Percentiles rank a stretch among this genome's conserved stretches.
Conservation (phyloP, 2,329 filamentous ascomycete genomes). For the Talaromyces sp. region DNA sequence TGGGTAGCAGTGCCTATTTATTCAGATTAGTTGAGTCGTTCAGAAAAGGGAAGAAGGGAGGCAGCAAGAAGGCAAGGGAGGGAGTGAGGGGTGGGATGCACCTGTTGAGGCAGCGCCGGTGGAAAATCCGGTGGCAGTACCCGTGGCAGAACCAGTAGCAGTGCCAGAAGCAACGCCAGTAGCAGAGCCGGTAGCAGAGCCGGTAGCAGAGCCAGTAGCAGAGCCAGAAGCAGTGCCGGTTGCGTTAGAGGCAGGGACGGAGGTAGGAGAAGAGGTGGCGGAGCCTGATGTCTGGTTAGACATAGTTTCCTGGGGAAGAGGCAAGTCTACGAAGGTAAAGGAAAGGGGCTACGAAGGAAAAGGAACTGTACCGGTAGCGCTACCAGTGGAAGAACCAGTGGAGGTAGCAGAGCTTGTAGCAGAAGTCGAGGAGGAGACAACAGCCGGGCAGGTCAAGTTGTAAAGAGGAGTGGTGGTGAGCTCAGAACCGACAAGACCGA, state of each 20-base stretch:
- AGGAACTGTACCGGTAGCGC: slow-evolving; percentile 25
- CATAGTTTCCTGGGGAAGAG: not conserved
- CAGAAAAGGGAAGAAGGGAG: too few relatives aligned
- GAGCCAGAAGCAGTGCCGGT: not conserved
- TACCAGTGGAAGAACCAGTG: slow-evolving; percentile 23
- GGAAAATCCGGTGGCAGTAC: not conserved
- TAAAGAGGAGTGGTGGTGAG: slow-evolving; percentile 38
- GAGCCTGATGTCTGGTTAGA: slow-evolving; percentile 12
- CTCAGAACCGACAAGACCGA: slow-evolving; percentile 36
- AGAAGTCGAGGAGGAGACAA: slow-evolving; percentile 21
- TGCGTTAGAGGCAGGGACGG: slow-evolving; percentile 1
- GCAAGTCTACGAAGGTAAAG: not conserved
- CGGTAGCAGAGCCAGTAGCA: not conserved
- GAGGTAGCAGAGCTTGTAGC: slow-evolving; percentile 24
- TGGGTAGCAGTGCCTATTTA: slow-evolving; percentile 7
- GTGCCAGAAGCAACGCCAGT: not conserved
- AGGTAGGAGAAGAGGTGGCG: not conserved
- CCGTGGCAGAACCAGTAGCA: slow-evolving; percentile 1
- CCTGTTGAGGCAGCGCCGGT: slow-evolving; percentile 9
- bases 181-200: not conserved
- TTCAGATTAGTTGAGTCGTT: not conserved
- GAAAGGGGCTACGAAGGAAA: slow-evolving; percentile 18
- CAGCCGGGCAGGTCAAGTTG: slow-evolving; percentile 34
- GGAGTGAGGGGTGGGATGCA: not conserved
- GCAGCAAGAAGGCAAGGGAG: not conserved